Conservation (phyloP, 2,329 filamentous ascomycete genomes). For the Hypoxylon sp. region DNA sequence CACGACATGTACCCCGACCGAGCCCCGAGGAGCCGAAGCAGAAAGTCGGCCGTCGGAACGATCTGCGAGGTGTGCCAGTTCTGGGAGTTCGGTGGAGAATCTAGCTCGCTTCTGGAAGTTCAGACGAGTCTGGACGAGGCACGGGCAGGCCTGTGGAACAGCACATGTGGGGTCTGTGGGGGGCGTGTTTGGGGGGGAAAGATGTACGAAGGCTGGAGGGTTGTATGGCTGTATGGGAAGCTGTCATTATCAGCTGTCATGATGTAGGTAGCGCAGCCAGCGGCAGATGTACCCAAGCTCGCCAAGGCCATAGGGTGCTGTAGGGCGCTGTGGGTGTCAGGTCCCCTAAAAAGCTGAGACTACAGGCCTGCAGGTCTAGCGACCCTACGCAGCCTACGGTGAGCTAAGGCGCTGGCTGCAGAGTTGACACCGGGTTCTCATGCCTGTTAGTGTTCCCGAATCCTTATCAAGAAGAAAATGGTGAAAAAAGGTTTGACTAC, state of each 20-base stretch:
- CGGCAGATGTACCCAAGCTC: no score
- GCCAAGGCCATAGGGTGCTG: no score
- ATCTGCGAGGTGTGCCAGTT: not conserved
- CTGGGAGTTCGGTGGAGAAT: not conserved
- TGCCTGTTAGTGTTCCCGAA: slow-evolving; percentile 12
- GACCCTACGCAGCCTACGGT: not conserved
- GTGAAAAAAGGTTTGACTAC: no score
- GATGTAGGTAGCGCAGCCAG: no score
- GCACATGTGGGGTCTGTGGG: slow-evolving; percentile 19
- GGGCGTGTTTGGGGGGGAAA: no score
- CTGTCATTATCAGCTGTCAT: no score
- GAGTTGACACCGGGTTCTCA: not conserved
- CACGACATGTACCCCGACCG: not conserved
- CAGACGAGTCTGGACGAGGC: slow-evolving; percentile 21
- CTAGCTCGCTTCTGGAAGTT: slow-evolving; percentile 34
- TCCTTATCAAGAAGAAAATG: slow-evolving; percentile 23
- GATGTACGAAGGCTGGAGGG: no score
- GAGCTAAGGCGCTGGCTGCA: no score
- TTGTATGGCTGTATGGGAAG: no score
- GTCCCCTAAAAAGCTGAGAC: not conserved
- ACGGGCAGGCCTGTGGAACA: slow-evolving; percentile 23
- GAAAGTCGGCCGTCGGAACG: slow-evolving; percentile 10
- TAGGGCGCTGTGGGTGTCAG: no score
- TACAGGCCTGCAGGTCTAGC: not conserved
- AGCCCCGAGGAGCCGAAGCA: no score